Evolutionary conservation across 2,329 filamentous ascomycete genomes (phyloP), one percentile per base, ranked within the genome.

Genomic region (Stenocarpella maydis): DNA sequence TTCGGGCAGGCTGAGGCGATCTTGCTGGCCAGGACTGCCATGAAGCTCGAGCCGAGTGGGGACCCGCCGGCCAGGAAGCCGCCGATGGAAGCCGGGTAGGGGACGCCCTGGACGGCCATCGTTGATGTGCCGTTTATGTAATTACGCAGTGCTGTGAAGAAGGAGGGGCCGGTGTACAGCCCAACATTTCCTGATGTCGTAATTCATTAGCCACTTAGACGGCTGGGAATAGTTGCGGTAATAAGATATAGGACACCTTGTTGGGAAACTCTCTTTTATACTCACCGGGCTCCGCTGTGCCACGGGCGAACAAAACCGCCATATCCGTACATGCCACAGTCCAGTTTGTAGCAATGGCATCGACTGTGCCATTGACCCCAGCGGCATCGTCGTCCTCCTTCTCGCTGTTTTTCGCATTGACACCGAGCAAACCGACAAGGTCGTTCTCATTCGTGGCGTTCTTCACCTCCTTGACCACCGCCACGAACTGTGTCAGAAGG

Each of bases 1-100:
- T 76, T 72, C 0, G 81, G 80, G 55, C 81, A 82, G 19, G 65
- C 65, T 0, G 65, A 21, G 19, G 65, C 50, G 1, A 65, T 70
- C 49, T 58, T 64, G 65, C 43, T 68, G 43, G 43, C 73, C 43
- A 78, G 74, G 1, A 79, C 76, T 45, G 77, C 61, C 31, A 65
- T 71, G 4, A 75, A 61, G 2, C 65, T 37, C 3, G 69, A 64
- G 49, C 69, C 69, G 15, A 64, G 53, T 0, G 65, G 49, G 10
- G 69, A 70, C 3, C 76, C 76, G 3, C 76, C 76, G 2, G 58
- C 58, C 1, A 73, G 49, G 65, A 76, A 77, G 1, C 75, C 74
- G 1, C 64, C 31, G 15, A 75, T 58, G 28, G 68, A 69, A n/a
- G 76, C 76, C 0, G 69, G 52, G 58, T 77, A 78, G 4, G 75